These are phyloP conservation scores for Rhexocercosporidium sp. DNA, from an alignment of 2,329 filamentous ascomycete genomes.

Conservation along the genomic window DNA sequence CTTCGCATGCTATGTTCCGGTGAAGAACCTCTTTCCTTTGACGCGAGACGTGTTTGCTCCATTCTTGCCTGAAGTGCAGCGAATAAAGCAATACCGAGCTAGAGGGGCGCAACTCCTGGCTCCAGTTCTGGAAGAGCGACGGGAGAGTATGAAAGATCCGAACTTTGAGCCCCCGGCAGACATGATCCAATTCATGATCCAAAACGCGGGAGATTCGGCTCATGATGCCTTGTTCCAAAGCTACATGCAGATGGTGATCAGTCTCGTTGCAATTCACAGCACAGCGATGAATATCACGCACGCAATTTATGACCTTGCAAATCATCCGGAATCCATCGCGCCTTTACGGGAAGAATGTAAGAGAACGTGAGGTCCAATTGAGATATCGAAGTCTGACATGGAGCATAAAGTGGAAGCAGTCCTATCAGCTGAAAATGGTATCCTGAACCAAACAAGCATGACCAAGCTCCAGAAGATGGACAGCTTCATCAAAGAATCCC, in stretches of 20 bases:
- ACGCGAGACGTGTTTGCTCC: not conserved
- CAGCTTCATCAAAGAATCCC: constrained; percentile 37
- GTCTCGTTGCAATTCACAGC: constrained; percentile 56
- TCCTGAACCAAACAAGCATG: constrained; percentile 36
- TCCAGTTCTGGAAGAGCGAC: not conserved
- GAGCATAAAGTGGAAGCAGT: not conserved
- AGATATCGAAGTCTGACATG: not conserved
- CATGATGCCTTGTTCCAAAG: not conserved
- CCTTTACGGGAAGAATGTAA: constrained; percentile 29
- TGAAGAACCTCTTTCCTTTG: not conserved
- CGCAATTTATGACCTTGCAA: constrained; percentile 57
- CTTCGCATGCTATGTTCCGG: not conserved
- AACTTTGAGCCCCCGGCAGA: not conserved
- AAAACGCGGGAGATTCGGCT: not conserved
- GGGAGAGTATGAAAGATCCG: not conserved
- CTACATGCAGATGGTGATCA: not conserved
- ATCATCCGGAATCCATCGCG: constrained; percentile 50
- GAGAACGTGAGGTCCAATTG: not conserved
- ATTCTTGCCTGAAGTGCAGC: not conserved
- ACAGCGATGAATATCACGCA: constrained; percentile 53
- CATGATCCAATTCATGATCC: not conserved
- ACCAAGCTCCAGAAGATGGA: constrained; percentile 43
- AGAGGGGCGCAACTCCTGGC: not conserved
- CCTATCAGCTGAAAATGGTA: constrained; percentile 43
- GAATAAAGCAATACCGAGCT: not conserved